A percentile compares a stretch with the other conserved stretches of the same genome.
Conservation (phyloP, 106 monocot genomes). For the Acorus calamus region DNA sequence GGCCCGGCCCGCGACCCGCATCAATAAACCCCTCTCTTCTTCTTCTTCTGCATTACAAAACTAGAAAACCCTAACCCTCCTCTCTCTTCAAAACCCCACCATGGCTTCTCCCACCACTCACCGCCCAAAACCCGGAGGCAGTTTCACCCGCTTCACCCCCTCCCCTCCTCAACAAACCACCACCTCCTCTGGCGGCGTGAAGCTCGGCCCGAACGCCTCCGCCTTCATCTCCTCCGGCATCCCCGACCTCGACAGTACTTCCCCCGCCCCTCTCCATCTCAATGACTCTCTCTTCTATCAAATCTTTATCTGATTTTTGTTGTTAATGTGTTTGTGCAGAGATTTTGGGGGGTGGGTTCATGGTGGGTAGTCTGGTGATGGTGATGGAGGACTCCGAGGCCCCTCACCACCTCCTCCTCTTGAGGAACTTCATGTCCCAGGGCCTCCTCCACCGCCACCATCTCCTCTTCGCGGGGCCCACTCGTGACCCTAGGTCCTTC, state of each 20-base stretch:
- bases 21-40: no score
- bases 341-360: slow-evolving; percentile 76
- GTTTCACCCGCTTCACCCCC: slow-evolving; percentile 5
- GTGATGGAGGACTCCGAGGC: slow-evolving; percentile 83
- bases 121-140: no score
- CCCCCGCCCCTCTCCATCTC: no score
- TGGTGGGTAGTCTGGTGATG: slow-evolving; percentile 70
- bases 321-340: slow-evolving; percentile 13
- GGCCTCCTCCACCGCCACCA: slow-evolving; percentile 74
- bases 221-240: slow-evolving; percentile 79
- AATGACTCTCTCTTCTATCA: background rate
- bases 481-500: slow-evolving; percentile 54
- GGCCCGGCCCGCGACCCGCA: no score
- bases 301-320: background rate
- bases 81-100: no score
- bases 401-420: slow-evolving; percentile 80
- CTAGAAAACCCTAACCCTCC: no score
- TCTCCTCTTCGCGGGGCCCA: slow-evolving; percentile 60
- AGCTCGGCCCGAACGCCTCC: slow-evolving; percentile 34
- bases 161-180: slow-evolving; percentile 4
- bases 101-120: slow-evolving; percentile 35
- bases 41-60: no score
- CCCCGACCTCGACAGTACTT: slow-evolving; percentile 78
- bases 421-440: slow-evolving; percentile 89
- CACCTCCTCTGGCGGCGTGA: slow-evolving; percentile 19